Conservation (phyloP, 331 rosid genomes). For the Quercus phellos region DNA sequence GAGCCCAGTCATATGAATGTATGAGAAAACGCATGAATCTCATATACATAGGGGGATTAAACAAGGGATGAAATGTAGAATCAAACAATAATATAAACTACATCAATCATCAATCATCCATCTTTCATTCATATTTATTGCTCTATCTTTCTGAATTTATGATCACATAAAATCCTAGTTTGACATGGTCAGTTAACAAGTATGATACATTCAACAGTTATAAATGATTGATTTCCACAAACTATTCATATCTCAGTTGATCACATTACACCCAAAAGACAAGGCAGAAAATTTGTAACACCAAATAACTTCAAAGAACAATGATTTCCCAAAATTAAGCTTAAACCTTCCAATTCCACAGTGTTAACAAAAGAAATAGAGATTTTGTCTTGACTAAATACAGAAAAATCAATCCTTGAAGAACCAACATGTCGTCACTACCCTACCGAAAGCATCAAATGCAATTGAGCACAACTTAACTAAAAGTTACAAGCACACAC, state of each 20-base stretch:
- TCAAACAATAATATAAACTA: not conserved
- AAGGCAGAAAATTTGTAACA: not conserved
- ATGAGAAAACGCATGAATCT: no score
- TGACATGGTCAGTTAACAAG: not conserved
- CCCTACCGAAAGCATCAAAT: not conserved
- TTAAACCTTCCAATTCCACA: not conserved
- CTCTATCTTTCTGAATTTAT: not conserved
- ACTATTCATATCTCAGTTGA: not conserved
- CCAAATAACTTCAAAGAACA: not conserved
- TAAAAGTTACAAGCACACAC: not conserved
- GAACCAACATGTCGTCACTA: not conserved
- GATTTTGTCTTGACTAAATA: not conserved
- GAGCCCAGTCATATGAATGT: no score
- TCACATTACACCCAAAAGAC: not conserved
- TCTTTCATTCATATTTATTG: not conserved
- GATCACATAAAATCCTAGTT: not conserved
- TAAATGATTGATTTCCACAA: not conserved
- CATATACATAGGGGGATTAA: no score
- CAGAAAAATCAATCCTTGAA: slow-evolving; percentile 12
- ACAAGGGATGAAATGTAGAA: not conserved
- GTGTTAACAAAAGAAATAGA: not conserved
- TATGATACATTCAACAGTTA: not conserved
- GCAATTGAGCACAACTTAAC: not conserved
- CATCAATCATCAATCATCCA: not conserved
- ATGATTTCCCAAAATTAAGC: not conserved